Conservation (phyloP, 148 eudicot species). For the Bassia scoparia region DNA sequence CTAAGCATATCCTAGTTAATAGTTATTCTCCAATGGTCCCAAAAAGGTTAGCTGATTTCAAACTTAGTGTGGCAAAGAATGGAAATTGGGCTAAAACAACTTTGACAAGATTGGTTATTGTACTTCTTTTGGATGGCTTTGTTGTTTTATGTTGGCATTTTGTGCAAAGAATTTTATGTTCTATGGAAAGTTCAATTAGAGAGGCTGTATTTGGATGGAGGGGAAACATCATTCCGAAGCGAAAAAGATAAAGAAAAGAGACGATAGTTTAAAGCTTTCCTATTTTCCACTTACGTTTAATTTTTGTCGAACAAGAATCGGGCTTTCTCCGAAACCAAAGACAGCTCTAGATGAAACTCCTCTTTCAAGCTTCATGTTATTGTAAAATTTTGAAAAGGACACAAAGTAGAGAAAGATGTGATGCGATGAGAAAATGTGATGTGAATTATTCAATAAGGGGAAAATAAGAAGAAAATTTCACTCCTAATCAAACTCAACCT, state of each 20-base stretch:
- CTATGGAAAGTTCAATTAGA: neutral
- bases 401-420: neutral
- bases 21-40: neutral
- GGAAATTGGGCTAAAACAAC: neutral
- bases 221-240: neutral
- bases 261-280: no score
- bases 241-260: no score
- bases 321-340: no score
- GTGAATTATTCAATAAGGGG: no score
- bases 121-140: neutral
- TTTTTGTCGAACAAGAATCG: neutral
- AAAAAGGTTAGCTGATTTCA: neutral
- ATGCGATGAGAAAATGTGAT: neutral
- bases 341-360: neutral
- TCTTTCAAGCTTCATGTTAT: neutral
- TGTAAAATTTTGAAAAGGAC: neutral
- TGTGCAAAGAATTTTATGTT: neutral
- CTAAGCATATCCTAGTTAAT: neutral
- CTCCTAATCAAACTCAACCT: no score
- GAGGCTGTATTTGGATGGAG: neutral
- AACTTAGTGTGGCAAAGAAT: neutral
- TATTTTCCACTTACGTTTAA: no score
- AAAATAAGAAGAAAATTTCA: no score
- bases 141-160: slow-evolving; percentile 7
- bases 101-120: neutral